Conservation (phyloP, 768 basidiomycete genomes). For the Hypsizygus marmoreus region DNA sequence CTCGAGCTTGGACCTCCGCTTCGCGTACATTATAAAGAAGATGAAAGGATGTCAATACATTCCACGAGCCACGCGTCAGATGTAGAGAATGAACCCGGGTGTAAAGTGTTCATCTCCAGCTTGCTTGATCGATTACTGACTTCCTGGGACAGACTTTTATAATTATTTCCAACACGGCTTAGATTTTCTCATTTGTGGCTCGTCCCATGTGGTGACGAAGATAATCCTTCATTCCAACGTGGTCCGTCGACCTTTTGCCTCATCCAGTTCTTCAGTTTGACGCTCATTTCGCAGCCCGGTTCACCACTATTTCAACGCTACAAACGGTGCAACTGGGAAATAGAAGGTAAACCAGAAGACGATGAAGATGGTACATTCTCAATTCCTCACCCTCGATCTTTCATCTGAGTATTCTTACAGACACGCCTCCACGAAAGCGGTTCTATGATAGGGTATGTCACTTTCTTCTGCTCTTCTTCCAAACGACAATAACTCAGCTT, state of each 20-base stretch:
- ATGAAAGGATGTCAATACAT: slow-evolving; percentile 86
- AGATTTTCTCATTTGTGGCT: slow-evolving; percentile 80
- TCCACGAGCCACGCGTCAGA: slow-evolving; percentile 47
- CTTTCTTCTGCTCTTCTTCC: not conserved
- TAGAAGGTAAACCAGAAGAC: slow-evolving; percentile 78
- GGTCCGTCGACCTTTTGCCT: slow-evolving; percentile 44
- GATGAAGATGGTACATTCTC: slow-evolving; percentile 70
- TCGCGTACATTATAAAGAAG: slow-evolving; percentile 83
- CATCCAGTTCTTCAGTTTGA: not conserved
- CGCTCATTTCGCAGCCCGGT: slow-evolving; percentile 61
- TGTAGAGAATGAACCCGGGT: slow-evolving; percentile 52
- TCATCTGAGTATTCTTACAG: slow-evolving; percentile 34
- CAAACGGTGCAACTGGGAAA: slow-evolving; percentile 89
- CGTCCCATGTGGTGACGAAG: slow-evolving; percentile 76
- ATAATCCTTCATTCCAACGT: slow-evolving; percentile 88
- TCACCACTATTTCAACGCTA: slow-evolving; percentile 89
- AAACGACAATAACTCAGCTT: not conserved
- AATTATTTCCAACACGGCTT: slow-evolving; percentile 93
- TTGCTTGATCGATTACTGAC: not conserved
- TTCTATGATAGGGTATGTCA: slow-evolving; percentile 66
- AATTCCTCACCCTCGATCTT: not conserved
- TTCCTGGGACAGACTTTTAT: slow-evolving; percentile 66
- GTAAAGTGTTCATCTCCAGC: slow-evolving; percentile 30
- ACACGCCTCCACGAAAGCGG: slow-evolving; percentile 72
- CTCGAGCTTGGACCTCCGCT: slow-evolving; percentile 80